These are phyloP conservation scores for Phytopythium sindhum DNA, from an alignment of 352 stramenopile genomes.

Conservation along the genomic window DNA sequence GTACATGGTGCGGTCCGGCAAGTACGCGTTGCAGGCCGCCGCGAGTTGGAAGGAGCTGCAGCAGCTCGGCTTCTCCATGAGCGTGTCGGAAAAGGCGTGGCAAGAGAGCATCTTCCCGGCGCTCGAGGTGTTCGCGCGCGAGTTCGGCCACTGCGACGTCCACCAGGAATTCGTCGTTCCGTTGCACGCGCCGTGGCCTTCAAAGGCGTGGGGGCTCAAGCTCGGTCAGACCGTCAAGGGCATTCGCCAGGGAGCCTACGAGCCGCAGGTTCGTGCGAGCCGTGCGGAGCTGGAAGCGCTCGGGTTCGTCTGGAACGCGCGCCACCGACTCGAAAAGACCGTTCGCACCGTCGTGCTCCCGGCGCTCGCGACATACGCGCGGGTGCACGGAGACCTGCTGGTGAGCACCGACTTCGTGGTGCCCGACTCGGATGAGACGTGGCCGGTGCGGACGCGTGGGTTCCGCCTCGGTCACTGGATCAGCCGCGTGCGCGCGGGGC, in stretches of 20 bases:
- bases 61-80: slow-evolving; percentile 60
- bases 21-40: slow-evolving; percentile 46
- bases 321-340: slow-evolving; percentile 56
- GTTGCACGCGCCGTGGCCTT: slow-evolving; percentile 61
- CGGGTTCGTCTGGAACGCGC: slow-evolving; percentile 92
- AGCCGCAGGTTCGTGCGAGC: slow-evolving; percentile 71
- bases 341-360: slow-evolving; percentile 54
- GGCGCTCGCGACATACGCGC: slow-evolving; percentile 44
- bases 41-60: slow-evolving; percentile 39
- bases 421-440: slow-evolving; percentile 43
- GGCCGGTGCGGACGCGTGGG: slow-evolving; percentile 47
- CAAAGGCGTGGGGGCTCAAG: slow-evolving; percentile 77
- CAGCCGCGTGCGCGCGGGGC: slow-evolving; percentile 45
- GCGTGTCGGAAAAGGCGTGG: slow-evolving; percentile 56
- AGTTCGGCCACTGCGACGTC: slow-evolving; percentile 90
- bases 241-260: slow-evolving; percentile 84
- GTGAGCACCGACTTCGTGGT: slow-evolving; percentile 75
- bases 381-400: slow-evolving; percentile 40
- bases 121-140: slow-evolving; percentile 77
- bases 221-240: slow-evolving; percentile 91
- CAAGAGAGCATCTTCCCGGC: slow-evolving; percentile 67
- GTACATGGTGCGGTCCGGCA: slow-evolving; percentile 61
- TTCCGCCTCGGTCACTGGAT: slow-evolving; percentile 80
- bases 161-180: slow-evolving; percentile 91
- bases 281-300: slow-evolving; percentile 75